A percentile compares a stretch with the other conserved stretches of the same genome.
Conservation (phyloP, 2,329 filamentous ascomycete genomes). For the Sphaceloma murrayae region DNA sequence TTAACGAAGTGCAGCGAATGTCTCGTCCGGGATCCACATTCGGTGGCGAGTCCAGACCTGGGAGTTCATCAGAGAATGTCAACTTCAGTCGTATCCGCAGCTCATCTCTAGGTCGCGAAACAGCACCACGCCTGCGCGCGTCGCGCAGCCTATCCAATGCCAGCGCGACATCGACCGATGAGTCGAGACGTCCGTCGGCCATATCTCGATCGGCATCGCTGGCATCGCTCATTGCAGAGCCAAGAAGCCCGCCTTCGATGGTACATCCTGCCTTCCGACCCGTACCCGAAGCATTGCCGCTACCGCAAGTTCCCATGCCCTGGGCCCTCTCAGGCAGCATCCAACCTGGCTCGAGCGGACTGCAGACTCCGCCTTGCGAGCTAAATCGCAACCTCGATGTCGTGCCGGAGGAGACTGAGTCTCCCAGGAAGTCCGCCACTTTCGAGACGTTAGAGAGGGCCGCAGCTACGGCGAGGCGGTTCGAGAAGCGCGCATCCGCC, state of each 20-base stretch:
- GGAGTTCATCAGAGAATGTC: neutral
- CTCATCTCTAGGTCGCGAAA: conserved; percentile 2
- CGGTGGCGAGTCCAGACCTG: neutral
- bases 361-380: conserved; percentile 24
- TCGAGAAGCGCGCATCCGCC: neutral
- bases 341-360: too few species aligned
- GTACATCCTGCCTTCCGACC: conserved; percentile 18
- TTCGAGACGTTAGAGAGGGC: conserved; percentile 1
- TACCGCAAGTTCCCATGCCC: conserved; percentile 29
- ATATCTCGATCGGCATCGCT: conserved; percentile 14
- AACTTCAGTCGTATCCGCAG: conserved; percentile 13
- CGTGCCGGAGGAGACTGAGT: conserved; percentile 39
- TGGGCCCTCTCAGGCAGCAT: conserved; percentile 30
- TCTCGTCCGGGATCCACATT: conserved; percentile 11
- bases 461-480: neutral
- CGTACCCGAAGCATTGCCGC: neutral
- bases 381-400: conserved; percentile 33
- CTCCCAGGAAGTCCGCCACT: conserved; percentile 3
- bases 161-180: conserved; percentile 28
- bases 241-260: conserved; percentile 18
- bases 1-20: conserved; percentile 23
- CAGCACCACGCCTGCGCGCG: neutral
- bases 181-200: conserved; percentile 8
- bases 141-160: conserved; percentile 21
- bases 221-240: conserved; percentile 15